Conservation (phyloP, 176 grass and related monocot species). For the Triticum dicoccoides region DNA sequence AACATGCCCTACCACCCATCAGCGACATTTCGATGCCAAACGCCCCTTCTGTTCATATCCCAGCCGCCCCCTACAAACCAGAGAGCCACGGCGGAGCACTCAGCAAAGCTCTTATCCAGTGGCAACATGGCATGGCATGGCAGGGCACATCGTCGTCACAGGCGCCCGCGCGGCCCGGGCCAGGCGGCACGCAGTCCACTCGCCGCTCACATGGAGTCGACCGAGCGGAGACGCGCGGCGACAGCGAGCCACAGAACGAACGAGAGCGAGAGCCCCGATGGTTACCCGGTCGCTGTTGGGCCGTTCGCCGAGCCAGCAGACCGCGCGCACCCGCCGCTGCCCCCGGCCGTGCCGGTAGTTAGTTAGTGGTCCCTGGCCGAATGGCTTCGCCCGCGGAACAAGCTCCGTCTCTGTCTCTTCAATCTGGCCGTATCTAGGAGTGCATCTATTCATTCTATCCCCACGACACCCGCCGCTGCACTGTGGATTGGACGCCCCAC, state of each 20-base stretch:
- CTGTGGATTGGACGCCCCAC: constrained; percentile 1
- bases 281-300: constrained; percentile 24
- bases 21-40: background rate
- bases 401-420: background rate
- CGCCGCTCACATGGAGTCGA: no score
- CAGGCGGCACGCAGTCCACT: no score
- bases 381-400: background rate
- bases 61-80: no score
- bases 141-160: no score
- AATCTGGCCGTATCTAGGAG: background rate
- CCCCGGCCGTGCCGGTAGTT: constrained; percentile 14
- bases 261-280: background rate
- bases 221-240: no score
- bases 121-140: no score
- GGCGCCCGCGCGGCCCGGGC: no score
- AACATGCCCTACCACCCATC: no score
- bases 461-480: background rate
- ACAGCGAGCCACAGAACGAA: no score
- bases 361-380: background rate
- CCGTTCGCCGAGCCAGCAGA: background rate
- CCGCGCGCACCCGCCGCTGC: background rate
- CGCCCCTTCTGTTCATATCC: background rate
- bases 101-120: no score
- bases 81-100: no score
- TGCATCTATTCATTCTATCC: background rate